Evolutionary conservation across 768 basidiomycete genomes (phyloP).

Genomic region (Krasilnikovozyma curviuscula): DNA sequence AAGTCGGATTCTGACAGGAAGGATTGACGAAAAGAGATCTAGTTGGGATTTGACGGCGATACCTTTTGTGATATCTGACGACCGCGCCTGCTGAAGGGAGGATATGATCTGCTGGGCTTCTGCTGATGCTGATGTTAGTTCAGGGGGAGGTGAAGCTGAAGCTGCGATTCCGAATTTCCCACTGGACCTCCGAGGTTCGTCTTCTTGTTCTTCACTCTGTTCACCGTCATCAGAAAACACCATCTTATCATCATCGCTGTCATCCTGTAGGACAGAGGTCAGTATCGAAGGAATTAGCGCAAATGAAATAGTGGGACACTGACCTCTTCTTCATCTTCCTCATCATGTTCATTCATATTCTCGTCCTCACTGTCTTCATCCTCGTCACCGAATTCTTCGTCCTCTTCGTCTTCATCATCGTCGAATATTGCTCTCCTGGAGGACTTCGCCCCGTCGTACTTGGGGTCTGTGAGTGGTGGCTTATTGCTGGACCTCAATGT

Average conservation of each 20-base stretch:
- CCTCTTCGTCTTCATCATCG: too few relatives aligned
- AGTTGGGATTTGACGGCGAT: constrained; percentile 11
- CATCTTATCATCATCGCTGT: not conserved
- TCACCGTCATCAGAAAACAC: not conserved
- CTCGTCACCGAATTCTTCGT: too few relatives aligned
- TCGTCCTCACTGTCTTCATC: too few relatives aligned
- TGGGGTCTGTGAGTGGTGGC: not conserved
- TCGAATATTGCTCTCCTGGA: constrained; percentile 8
- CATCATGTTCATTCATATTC: not conserved
- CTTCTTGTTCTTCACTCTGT: not conserved
- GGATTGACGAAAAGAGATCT: constrained; percentile 7
- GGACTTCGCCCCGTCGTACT: constrained; percentile 4
- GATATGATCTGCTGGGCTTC: constrained; percentile 11
- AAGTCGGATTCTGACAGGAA: constrained; percentile 7
- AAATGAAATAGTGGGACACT: too few relatives aligned
- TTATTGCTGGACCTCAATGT: not conserved
- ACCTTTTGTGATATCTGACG: constrained; percentile 6
- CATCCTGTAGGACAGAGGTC: too few relatives aligned
- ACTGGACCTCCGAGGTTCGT: not conserved
- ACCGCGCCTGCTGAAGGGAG: constrained; percentile 9
- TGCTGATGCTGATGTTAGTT: not conserved
- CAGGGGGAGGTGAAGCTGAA: not conserved
- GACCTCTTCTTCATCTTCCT: not conserved
- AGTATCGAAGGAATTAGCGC: too few relatives aligned
- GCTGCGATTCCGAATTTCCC: not conserved